Base-by-base conservation (phyloP, 1,139 yeast species). In the Pichiaceae sp. region DNA sequence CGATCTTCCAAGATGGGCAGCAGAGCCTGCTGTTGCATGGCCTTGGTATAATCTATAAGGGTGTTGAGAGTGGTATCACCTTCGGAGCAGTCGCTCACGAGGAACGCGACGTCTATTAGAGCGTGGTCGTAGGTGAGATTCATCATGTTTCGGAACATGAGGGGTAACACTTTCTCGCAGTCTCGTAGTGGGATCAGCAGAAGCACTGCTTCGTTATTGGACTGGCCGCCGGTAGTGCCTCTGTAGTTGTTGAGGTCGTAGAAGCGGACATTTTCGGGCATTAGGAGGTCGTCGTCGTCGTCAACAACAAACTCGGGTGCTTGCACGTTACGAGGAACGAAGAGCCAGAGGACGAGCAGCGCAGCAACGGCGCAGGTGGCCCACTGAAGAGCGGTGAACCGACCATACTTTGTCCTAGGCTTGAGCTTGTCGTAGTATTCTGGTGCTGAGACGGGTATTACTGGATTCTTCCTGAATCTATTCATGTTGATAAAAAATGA, bases 81-180 rank as follows among this genome's bases (percentile, higher is more conserved):
- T 44, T 78, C 78, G 1, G 86, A 75, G 50, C 91, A 82, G 58
- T 86, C 96, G 38, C 91, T 79, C 5, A 86, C 91, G 52, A 86
- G 66, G 53, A 86, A 85, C 23, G 91, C 94, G 46, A 86, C 66
- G 59, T 86, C 96, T 40, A 86, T 80, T 46, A 83, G 64, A 21
- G 73, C 68, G 55, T 86, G 96, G 40, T 86, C 87, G 55, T 86
- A 86, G 2, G 94, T 81, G 56, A 86, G 65, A 56, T 84, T 84
- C 86, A 82, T 81, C 56, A 86, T 62, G 58, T 85, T 83, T 52
- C 80, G 80, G 62, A 86, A 84, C 64, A 89, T 86, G 66, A 84
- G 67, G 8, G 93, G 87, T 41, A 86, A 62, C 18, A 84, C 91
- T 30, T 71, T 67, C 49, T 81, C 89, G 0, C 95, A 95, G 53